Evolutionary conservation across 306 rosid species (phyloP), one percentile per base, ranked within the genome.

Genomic region (Cicer cuneatum): DNA sequence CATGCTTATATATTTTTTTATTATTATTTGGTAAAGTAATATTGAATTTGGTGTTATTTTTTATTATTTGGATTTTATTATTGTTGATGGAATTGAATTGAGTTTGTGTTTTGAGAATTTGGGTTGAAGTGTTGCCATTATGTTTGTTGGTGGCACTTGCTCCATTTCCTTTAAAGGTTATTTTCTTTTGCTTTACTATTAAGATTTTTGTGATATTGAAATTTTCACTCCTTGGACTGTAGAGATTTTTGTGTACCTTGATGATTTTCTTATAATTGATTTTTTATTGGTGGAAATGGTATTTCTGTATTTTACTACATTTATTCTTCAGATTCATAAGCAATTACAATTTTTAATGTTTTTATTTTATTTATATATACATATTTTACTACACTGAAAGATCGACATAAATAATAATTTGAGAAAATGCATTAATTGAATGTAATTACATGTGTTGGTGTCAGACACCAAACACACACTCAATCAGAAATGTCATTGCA

Each of bases 141-240:
- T 81, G 78, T 57, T 57, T 80, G 67, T 76, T 75, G 86, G 86
- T 87, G 83, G 15, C 74, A 48, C 41, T 78, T 80, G 2, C 38
- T 74, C 47, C 61, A 7, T 76, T 83, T 38, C 52, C 53, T 62
- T 33, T 19, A 64, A 66, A 69, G 66, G 68, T 71, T 8, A 74
- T 71, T 24, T 24, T 73, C 78, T 77, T 84, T 81, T 72, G 73
- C 92, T 87, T 85, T 45, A 38, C 56, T 81, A 57, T 66, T 73
- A 88, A 80, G 88, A 81, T 78, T 75, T 78, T 75, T 78, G 14
- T 46, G 41, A 51, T 40, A 52, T 72, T 24, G 29, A 24, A 24
- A 24, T 24, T 24, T 2, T 24, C 29, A 24, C 29, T 24, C 29
- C 29, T 24, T 24, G 29, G 29, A 24, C 29, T 24, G 29, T 24